phyloP scores from a whole-genome alignment of 1,139 yeast genomes.

The Pichia sp. region DNA sequence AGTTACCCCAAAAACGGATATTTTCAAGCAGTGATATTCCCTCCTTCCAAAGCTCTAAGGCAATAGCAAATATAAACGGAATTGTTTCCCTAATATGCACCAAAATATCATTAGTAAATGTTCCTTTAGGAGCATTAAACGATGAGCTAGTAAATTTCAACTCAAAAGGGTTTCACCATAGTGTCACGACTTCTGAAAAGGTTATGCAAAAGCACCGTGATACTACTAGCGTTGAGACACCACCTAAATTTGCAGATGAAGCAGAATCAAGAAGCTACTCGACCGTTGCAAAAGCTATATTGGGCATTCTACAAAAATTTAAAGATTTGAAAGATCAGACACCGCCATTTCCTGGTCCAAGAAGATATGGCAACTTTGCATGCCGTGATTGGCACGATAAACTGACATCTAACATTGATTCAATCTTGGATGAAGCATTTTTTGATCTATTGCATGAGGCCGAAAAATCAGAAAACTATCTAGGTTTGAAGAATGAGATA shows the following conservation, averaged over 20 bases:
- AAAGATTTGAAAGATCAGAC: conserved; percentile 48
- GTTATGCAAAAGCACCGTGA: conserved; percentile 30
- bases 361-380: conserved; percentile 85
- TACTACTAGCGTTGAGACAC: not conserved
- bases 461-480: conserved; percentile 14
- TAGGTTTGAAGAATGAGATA: conserved; percentile 46
- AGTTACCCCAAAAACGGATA: conserved; percentile 27
- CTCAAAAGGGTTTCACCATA: not conserved
- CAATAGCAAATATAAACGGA: conserved; percentile 25
- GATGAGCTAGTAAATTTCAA: conserved; percentile 25
- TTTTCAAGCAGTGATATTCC: conserved; percentile 26
- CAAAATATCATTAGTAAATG: conserved; percentile 23
- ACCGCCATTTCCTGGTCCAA: conserved; percentile 68
- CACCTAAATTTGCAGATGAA: conserved; percentile 7
- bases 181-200: not conserved
- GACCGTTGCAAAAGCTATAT: conserved; percentile 11
- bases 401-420: conserved; percentile 19
- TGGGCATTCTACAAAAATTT: conserved; percentile 34
- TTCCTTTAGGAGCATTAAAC: conserved; percentile 27
- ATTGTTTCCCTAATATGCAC: conserved; percentile 27
- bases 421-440: conserved; percentile 23
- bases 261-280: not conserved
- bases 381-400: conserved; percentile 74
- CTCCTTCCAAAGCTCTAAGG: conserved; percentile 28
- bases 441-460: conserved; percentile 8